Evolutionary conservation across 2,329 filamentous ascomycete species (phyloP), one percentile per base, ranked within the genome.

Genomic region (Trichoderma sp.): DNA sequence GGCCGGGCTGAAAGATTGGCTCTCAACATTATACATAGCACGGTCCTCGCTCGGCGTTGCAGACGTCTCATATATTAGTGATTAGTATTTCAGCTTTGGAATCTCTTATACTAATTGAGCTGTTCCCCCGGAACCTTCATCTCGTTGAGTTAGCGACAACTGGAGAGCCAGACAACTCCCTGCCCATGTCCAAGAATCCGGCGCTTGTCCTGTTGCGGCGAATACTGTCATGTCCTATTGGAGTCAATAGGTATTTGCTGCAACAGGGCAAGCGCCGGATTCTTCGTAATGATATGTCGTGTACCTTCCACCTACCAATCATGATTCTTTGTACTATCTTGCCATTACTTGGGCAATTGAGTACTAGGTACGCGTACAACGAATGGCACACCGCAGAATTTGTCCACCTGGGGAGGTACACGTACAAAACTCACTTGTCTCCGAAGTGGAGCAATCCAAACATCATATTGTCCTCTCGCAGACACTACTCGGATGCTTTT

Each of bases 151-250:
- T 49, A 49, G 47, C 47, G 21, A 49, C n/a, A 13, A 24, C 21
- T 49, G 47, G 19, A 47, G 43, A 21, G 11, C 14, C 29, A n/a
- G n/a, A 49, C n/a, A 24, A 13, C 16, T 21, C 47, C 61, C 47
- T 16, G 31, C 19, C n/a, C n/a, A 21, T 10, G 11, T 33, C 57
- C 19, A 21, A 4, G n/a, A 63, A 37, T 40, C 47, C 62, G 49
- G 33, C 62, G 62, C 62, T 65, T 65, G 35, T 56, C 62, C 62
- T 16, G n/a, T 40, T 56, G 37, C 16, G 27, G 49, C 47, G 40
- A 37, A 24, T 27, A 33, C 31, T 33, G 31, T 10, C 8, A 6
- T 33, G 16, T 31, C 21, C 37, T 29, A 3, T 29, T 29, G 29
- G 7, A 33, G 31, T 33, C 8, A 29, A 29, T 31, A 31, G 29